phyloP scores from a whole-genome alignment of 1,284 basidiomycete species.

The Cutaneotrichosporon sp. region DNA sequence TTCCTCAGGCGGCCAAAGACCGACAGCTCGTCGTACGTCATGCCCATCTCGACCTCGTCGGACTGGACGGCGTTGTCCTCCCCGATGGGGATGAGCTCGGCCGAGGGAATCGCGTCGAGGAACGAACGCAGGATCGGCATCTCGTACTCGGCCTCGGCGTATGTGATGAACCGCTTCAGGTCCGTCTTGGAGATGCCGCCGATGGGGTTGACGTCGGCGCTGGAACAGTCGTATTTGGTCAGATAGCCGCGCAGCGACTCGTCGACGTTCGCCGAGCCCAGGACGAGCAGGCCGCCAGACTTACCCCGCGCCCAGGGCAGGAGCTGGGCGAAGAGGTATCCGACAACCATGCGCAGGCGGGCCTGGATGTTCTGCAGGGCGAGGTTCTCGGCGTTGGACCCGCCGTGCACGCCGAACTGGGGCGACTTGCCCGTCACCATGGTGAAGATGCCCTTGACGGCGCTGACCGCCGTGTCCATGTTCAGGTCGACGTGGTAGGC shows the following conservation, averaged over 20 bases:
- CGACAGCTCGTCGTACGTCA: constrained; percentile 97
- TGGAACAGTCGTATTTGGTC: constrained; percentile 85
- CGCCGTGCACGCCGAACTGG: constrained; percentile 83
- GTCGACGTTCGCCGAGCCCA: constrained; percentile 96
- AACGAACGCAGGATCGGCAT: constrained; percentile 85
- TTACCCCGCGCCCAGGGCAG: constrained; percentile 87
- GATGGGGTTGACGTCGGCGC: constrained; percentile 93
- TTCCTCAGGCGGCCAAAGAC: constrained; percentile 91
- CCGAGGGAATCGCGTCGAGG: constrained; percentile 84
- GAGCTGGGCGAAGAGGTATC: constrained; percentile 95
- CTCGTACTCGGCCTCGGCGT: constrained; percentile 70
- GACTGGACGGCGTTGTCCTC: constrained; percentile 85
- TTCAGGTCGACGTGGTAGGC: constrained; percentile 94
- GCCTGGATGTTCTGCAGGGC: constrained; percentile 99
- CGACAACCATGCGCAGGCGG: constrained; percentile 88
- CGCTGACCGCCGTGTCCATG: constrained; percentile 87
- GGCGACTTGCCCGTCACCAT: constrained; percentile 79
- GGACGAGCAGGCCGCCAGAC: constrained; percentile 79
- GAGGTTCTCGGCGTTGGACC: constrained; percentile 80
- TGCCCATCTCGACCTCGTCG: constrained; percentile 98
- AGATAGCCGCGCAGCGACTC: constrained; percentile 95
- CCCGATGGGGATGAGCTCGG: constrained; percentile 90
- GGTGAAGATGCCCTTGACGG: constrained; percentile 75
- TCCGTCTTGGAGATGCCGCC: constrained; percentile 98
- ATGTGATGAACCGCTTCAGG: constrained; percentile 90